Evolutionary conservation across 1,284 basidiomycete species (phyloP), one percentile per base, ranked within the genome.

Genomic region (Cryptococcus sp.): DNA sequence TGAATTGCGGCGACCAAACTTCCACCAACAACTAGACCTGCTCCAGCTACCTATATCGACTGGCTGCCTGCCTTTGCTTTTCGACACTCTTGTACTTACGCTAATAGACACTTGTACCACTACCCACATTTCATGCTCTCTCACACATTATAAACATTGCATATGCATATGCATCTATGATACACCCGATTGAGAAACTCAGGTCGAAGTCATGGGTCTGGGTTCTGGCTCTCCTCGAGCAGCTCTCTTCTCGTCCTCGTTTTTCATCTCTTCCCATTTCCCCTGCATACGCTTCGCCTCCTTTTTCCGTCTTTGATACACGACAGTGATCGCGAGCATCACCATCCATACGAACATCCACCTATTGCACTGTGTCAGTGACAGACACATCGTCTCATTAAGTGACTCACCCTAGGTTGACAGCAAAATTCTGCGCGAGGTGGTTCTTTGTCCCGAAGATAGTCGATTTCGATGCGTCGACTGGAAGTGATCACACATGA

Each of bases 1-100:
- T 78, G 55, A 73, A 73, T 45, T 80, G 77, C 55, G 78, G 77
- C 15, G 68, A 80, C 60, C 76, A 80, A 60, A 78, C 76, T 8
- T 75, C 72, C 20, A 73, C 75, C 34, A 80, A 80, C 63, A 80
- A 80, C 64, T 79, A 76, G 66, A 47, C n/a, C 23, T 19, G 23
- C 13, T 38, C 29, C 6, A 46, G 34, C 16, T 40, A 15, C 26
- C 25, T 15, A 46, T 10, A 47, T 3, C 22, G 2, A 44, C 29
- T 34, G 5, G 29, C 29, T 34, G 29, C 29, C 13, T 34, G 4
- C 10, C 4, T 13, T 2, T 2, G 29, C 8, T 10, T 34, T 34
- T 34, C 13, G 5, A 34, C 3, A 34, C 29, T 34, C 29, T 34
- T 34, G 29, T 34, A 34, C 29, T 34, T 10, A 34, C 8, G 8